These are phyloP conservation scores for Gossypium bickii DNA, from an alignment of 345 rosid genomes.

Conservation along the genomic window DNA sequence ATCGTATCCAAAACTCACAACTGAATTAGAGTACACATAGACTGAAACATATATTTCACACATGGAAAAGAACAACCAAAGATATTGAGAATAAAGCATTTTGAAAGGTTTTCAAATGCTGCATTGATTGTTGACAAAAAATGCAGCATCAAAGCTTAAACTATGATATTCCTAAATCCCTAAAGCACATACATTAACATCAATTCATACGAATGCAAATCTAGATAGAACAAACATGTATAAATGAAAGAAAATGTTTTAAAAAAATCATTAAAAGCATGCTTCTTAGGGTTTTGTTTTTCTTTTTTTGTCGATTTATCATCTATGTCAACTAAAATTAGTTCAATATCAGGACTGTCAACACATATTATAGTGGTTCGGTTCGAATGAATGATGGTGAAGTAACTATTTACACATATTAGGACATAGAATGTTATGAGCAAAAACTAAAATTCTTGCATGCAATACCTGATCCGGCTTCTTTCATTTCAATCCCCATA, in stretches of 20 bases:
- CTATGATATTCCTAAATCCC: background rate
- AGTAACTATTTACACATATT: background rate
- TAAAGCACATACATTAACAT: background rate
- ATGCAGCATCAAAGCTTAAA: background rate
- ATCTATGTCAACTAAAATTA: background rate
- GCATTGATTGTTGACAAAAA: background rate
- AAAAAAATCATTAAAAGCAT: background rate
- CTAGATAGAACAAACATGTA: background rate
- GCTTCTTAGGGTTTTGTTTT: background rate
- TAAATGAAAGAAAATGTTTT: background rate
- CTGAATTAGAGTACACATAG: background rate
- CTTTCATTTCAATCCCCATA: slow-evolving; percentile 27
- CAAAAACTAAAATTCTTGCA: background rate
- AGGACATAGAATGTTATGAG: too few species aligned
- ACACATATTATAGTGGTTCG: background rate
- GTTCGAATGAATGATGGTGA: too few species aligned
- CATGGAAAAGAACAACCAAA: background rate
- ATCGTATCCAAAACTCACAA: background rate
- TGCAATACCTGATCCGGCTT: slow-evolving; percentile 13
- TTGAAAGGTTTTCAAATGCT: background rate
- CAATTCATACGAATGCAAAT: background rate
- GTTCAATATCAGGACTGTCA: background rate
- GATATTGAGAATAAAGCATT: background rate
- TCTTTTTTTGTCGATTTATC: background rate
- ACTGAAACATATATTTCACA: background rate